Conservation (phyloP, 257 asterid species). For the Fraxinus pennsylvanica region DNA sequence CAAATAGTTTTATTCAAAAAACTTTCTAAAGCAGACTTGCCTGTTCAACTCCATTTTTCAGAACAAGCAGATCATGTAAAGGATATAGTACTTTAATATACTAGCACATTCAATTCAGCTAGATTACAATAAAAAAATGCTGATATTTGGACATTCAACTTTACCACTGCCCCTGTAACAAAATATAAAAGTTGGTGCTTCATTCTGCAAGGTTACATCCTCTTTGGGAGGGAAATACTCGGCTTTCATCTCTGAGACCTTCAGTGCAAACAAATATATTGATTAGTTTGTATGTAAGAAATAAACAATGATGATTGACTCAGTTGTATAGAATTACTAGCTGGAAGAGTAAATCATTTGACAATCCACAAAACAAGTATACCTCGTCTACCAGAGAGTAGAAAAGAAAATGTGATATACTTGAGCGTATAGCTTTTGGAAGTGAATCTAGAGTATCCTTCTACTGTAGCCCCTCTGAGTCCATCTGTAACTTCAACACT, state of each 20-base stretch:
- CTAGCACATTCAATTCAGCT: background rate
- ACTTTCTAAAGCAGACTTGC: constrained; percentile 41
- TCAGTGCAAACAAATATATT: background rate
- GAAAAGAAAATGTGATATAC: constrained; percentile 42
- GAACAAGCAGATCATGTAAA: constrained; percentile 49
- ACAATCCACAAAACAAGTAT: constrained; percentile 29
- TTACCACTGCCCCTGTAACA: constrained; percentile 57
- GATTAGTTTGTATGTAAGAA: background rate
- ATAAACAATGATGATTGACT: background rate
- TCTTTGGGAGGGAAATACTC: constrained; percentile 29
- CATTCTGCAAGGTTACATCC: constrained; percentile 25
- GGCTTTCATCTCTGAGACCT: constrained; percentile 32
- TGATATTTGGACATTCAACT: constrained; percentile 1
- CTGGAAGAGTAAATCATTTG: constrained; percentile 28
- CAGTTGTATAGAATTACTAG: constrained; percentile 12
- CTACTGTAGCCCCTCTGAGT: constrained; percentile 42
- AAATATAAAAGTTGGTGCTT: constrained; percentile 44
- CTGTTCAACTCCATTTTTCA: constrained; percentile 62
- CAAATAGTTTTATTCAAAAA: too few species aligned
- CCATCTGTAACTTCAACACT: constrained; percentile 36
- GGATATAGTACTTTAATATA: background rate
- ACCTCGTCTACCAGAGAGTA: constrained; percentile 34
- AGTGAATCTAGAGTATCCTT: constrained; percentile 38
- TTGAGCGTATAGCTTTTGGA: constrained; percentile 45
- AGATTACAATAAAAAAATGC: background rate